Conservation (phyloP, 2,329 filamentous ascomycete genomes). For the Penicillium capsulatum region DNA sequence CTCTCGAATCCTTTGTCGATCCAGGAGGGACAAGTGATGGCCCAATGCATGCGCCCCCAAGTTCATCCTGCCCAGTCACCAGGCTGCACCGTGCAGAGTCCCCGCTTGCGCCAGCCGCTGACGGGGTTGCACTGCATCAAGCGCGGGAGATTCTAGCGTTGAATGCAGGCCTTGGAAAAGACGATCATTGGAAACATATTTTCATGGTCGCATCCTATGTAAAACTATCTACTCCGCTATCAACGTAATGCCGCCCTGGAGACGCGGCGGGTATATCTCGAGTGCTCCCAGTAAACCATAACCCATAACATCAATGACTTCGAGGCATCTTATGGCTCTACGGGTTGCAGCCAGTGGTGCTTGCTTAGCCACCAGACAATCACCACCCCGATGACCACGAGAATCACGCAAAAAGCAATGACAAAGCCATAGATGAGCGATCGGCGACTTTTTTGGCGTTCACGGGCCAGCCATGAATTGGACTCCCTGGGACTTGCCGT, state of each 20-base stretch:
- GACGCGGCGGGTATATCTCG: constrained; percentile 22
- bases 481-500: constrained; percentile 45
- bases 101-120: background rate
- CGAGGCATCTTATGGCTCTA: constrained; percentile 7
- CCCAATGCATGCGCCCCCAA: background rate
- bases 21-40: too few relatives aligned
- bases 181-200: too few relatives aligned
- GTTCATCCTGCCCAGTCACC: background rate
- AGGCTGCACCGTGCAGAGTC: background rate
- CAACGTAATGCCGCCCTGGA: constrained; percentile 15
- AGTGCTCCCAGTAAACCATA: constrained; percentile 3
- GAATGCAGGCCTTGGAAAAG: background rate
- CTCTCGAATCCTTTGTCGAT: too few relatives aligned
- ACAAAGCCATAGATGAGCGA: constrained; percentile 44
- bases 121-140: constrained; percentile 3
- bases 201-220: too few relatives aligned
- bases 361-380: constrained; percentile 43
- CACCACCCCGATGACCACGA: constrained; percentile 44
- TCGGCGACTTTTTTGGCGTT: constrained; percentile 48
- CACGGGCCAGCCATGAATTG: constrained; percentile 49
- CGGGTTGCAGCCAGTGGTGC: constrained; percentile 30
- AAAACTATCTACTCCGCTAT: too few relatives aligned
- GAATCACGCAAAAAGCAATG: constrained; percentile 27
- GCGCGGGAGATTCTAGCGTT: constrained; percentile 1
- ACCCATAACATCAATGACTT: background rate